Conservation (phyloP, 1,284 basidiomycete genomes). For the Peniophora sp. region DNA sequence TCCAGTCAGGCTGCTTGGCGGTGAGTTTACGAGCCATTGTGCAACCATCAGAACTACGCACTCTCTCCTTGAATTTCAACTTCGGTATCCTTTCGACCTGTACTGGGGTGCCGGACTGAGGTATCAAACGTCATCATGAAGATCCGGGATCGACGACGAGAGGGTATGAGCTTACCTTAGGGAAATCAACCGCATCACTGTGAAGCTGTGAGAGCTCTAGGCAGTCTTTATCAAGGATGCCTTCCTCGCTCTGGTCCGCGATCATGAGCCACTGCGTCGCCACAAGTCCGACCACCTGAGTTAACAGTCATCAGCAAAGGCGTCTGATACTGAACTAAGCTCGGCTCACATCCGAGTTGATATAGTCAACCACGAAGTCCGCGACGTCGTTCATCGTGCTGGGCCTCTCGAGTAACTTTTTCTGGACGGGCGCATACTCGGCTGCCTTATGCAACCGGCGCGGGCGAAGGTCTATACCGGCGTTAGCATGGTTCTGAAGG, state of each 20-base stretch:
- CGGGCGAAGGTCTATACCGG: conserved; percentile 18
- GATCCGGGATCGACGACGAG: neutral
- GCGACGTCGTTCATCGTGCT: conserved; percentile 65
- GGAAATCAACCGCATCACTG: conserved; percentile 66
- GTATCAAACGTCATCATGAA: neutral
- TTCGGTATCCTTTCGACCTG: conserved; percentile 38
- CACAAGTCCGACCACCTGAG: conserved; percentile 50
- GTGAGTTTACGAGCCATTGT: neutral
- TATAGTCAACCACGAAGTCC: conserved; percentile 68
- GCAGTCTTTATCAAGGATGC: conserved; percentile 55
- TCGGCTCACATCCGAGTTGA: conserved; percentile 49
- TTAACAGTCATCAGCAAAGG: neutral
- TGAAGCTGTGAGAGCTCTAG: conserved; percentile 56
- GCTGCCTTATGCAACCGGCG: neutral
- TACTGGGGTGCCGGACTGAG: conserved; percentile 43
- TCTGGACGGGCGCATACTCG: conserved; percentile 32
- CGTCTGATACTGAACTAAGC: conserved; percentile 5
- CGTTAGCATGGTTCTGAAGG: conserved; percentile 31
- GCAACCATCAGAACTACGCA: neutral
- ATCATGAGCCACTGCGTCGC: conserved; percentile 56
- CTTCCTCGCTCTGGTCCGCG: conserved; percentile 51
- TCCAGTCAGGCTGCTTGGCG: conserved; percentile 47
- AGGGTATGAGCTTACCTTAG: conserved; percentile 17
- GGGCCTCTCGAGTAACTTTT: conserved; percentile 37
- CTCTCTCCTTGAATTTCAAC: conserved; percentile 21